Evolutionary conservation across 306 rosid genomes (phyloP), one percentile per base, ranked within the genome.

Genomic region (Prunus mongolica): DNA sequence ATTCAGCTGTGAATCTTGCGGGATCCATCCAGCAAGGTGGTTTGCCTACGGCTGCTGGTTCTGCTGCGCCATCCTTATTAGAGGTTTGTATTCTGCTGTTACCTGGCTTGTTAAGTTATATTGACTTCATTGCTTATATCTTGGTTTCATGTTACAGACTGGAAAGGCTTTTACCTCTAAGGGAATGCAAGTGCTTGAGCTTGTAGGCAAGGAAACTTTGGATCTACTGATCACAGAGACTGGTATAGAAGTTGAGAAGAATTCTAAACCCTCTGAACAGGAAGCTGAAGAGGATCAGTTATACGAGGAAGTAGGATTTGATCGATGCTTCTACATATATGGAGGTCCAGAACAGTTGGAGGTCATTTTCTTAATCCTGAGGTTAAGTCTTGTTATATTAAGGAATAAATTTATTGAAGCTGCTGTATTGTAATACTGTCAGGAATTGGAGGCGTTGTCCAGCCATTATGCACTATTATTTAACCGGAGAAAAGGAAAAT

Each of bases 271-370:
- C 68, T 78, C 85, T 52, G 89, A 73, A 55, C 83, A 79, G 74
- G 86, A 87, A 60, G 81, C 76, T 12, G 81, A 84, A 56, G 96
- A 86, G 73, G 93, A 86, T 81, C 97, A 87, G 44, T 84, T 91
- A 75, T 84, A 51, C 12, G 99, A 92, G 84, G 99, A 92, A 83
- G 92, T 92, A 81, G 86, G 96, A 68, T 96, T 96, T 84, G 97
- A 96, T 84, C 84, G 99, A 77, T 96, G 97, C 83, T 96, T 96
- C 85, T 96, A 96, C 85, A 96, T 96, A 80, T 96, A 92, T 82
- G 99, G 99, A 74, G 98, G 99, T 72, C 98, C 98, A 50, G 99
- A 96, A 82, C 99, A 96, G 78, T 82, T 96, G 86, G 99, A 96
- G 99, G 99, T 96, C 76, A 65, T 75, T 74, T 71, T 77, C 57